These are phyloP conservation scores for Castanopsis chinensis DNA, from an alignment of 306 rosid genomes.

Conservation along the genomic window DNA sequence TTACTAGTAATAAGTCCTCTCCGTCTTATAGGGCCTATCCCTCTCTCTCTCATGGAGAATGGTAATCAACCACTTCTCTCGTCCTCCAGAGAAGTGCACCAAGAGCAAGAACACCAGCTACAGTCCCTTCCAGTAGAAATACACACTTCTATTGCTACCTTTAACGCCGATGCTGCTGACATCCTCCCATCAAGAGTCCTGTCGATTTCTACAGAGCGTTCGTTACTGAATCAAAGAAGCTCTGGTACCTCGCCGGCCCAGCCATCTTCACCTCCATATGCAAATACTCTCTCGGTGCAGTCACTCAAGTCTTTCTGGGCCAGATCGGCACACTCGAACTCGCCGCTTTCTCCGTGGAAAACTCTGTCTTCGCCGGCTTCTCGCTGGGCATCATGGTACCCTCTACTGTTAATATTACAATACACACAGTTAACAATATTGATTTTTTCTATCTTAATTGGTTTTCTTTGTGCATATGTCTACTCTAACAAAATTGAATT, in stretches of 20 bases:
- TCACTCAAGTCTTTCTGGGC: constrained; percentile 80
- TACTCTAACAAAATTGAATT: background rate
- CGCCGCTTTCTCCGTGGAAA: constrained; percentile 83
- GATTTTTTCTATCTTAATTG: no score
- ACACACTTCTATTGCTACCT: constrained; percentile 25
- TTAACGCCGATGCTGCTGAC: constrained; percentile 52
- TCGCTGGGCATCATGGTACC: constrained; percentile 74
- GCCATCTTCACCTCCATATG: constrained; percentile 78
- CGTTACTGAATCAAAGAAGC: constrained; percentile 54
- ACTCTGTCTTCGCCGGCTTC: constrained; percentile 92
- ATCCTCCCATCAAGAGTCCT: constrained; percentile 47
- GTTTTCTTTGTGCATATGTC: no score
- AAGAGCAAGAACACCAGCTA: background rate
- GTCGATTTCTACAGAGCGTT: constrained; percentile 49
- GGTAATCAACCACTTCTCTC: constrained; percentile 28
- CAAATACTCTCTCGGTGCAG: constrained; percentile 86
- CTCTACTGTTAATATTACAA: no score
- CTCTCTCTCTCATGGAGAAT: constrained; percentile 16
- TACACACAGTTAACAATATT: no score
- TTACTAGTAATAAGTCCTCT: no score
- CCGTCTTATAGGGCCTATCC: background rate
- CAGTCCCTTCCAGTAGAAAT: constrained; percentile 28
- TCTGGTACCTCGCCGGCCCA: constrained; percentile 91
- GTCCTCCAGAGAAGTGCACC: background rate
- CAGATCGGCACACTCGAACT: constrained; percentile 73